Evolutionary conservation across 352 stramenopile genomes (phyloP).

Genomic region (Thalassiosira delicatula): DNA sequence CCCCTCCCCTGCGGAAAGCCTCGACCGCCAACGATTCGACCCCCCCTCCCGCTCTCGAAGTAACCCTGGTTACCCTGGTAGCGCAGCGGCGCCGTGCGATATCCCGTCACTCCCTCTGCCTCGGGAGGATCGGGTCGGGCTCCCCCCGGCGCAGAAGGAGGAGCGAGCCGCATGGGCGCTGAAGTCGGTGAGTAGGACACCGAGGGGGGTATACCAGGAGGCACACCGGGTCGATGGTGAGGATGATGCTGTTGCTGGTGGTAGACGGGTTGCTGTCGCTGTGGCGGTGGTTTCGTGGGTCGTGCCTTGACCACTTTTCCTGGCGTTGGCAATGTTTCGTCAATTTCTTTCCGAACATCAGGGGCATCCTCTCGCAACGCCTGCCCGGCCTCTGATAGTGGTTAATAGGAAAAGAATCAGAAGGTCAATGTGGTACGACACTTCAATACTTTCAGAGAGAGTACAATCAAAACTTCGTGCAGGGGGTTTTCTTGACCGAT

Average conservation of each 20-base stretch:
- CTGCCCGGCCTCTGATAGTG: conserved; percentile 52
- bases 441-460: no score
- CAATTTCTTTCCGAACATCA: conserved; percentile 61
- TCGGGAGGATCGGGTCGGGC: conserved; percentile 47
- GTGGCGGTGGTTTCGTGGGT: conserved; percentile 12
- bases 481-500: no score
- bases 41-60: conserved; percentile 28
- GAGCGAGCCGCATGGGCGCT: neutral
- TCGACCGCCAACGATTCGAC: neutral
- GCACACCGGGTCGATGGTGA: conserved; percentile 38
- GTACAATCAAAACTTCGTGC: no score
- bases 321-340: conserved; percentile 39
- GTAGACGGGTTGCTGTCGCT: conserved; percentile 13
- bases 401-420: no score
- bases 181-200: conserved; percentile 53
- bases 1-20: conserved; percentile 3
- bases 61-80: no score
- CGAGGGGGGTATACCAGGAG: conserved; percentile 42
- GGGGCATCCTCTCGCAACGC: conserved; percentile 60
- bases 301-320: conserved; percentile 2
- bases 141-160: neutral
- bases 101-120: conserved; percentile 48
- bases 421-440: no score
- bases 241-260: conserved; percentile 14
- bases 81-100: conserved; percentile 56